Conservation (phyloP, 2,329 filamentous ascomycete genomes). For the Cercospora sp. region DNA sequence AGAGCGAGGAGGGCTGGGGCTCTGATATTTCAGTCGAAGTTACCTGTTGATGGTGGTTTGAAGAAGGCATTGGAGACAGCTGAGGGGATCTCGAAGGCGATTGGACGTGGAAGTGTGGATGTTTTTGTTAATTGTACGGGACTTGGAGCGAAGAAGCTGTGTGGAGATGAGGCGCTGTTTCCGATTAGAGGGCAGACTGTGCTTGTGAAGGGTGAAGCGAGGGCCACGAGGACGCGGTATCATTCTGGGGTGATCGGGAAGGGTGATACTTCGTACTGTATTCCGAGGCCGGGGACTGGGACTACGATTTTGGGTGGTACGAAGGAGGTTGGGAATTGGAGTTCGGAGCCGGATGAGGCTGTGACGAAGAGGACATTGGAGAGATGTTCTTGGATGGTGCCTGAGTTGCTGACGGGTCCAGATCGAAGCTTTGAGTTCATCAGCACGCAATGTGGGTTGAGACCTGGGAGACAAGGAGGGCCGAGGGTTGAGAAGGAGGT, state of each 20-base stretch:
- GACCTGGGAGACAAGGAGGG: slow-evolving; percentile 48
- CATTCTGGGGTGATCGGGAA: slow-evolving; percentile 31
- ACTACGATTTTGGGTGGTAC: slow-evolving; percentile 50
- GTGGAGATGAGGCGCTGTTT: slow-evolving; percentile 40
- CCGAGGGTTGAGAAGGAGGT: slow-evolving; percentile 46
- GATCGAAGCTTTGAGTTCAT: slow-evolving; percentile 47
- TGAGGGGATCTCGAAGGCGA: slow-evolving; percentile 23
- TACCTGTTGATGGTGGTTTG: slow-evolving; percentile 37
- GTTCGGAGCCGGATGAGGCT: slow-evolving; percentile 35
- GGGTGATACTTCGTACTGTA: slow-evolving; percentile 42
- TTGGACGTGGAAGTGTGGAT: slow-evolving; percentile 24
- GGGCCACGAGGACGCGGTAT: slow-evolving; percentile 33
- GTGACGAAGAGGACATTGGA: slow-evolving; percentile 42
- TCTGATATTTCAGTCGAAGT: slow-evolving; percentile 31
- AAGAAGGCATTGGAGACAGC: slow-evolving; percentile 34
- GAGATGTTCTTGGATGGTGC: slow-evolving; percentile 39
- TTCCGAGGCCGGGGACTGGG: slow-evolving; percentile 45
- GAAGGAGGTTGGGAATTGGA: slow-evolving; percentile 44
- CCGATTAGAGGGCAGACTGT: slow-evolving; percentile 51
- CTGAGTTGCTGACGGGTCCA: slow-evolving; percentile 38
- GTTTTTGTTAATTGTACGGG: slow-evolving; percentile 48
- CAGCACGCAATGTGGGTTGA: slow-evolving; percentile 46
- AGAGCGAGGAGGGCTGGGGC: slow-evolving; percentile 33
- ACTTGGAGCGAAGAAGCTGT: slow-evolving; percentile 42
- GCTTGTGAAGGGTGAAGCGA: slow-evolving; percentile 46